A percentile compares a stretch with the other conserved stretches of the same genome.
Conservation (phyloP, 1,284 basidiomycete species). For the Cutaneotrichosporon daszewskae region DNA sequence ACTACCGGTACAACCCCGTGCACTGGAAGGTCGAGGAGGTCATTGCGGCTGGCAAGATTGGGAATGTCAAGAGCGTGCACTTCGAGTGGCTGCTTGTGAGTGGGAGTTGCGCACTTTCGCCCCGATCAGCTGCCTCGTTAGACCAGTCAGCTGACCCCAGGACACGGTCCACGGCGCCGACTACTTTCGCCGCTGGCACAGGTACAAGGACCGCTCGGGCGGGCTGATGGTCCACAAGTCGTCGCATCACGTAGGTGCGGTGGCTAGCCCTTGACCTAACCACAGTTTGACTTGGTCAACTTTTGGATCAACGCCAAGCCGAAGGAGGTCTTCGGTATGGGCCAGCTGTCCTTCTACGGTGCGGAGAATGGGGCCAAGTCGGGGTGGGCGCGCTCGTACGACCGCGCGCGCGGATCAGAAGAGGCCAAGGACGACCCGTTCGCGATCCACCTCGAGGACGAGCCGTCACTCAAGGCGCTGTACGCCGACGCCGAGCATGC, state of each 20-base stretch:
- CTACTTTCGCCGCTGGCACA: constrained; percentile 56
- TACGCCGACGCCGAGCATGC: constrained; percentile 50
- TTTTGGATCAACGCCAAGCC: constrained; percentile 56
- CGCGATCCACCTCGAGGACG: constrained; percentile 53
- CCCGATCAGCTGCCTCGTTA: no score
- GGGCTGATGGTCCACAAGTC: constrained; percentile 56
- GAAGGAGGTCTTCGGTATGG: constrained; percentile 53
- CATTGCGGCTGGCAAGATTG: constrained; percentile 53
- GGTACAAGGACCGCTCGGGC: constrained; percentile 54
- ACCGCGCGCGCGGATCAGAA: constrained; percentile 49
- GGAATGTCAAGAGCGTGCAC: constrained; percentile 55
- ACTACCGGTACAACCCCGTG: constrained; percentile 54
- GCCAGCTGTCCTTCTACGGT: constrained; percentile 54
- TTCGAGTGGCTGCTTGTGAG: constrained; percentile 55
- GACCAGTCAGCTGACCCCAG: constrained; percentile 19
- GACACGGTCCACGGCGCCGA: constrained; percentile 55
- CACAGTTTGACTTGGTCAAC: constrained; percentile 49
- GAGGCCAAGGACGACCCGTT: constrained; percentile 54
- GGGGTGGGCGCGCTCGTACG: constrained; percentile 54
- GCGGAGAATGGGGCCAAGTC: constrained; percentile 51
- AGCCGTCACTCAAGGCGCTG: constrained; percentile 51
- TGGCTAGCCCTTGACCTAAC: background rate
- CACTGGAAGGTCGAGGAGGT: constrained; percentile 56
- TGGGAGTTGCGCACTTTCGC: no score
- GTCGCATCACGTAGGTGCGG: constrained; percentile 49